Evolutionary conservation across 495 filamentous ascomycete species (phyloP).

Genomic region (Cenococcum geophilum): DNA sequence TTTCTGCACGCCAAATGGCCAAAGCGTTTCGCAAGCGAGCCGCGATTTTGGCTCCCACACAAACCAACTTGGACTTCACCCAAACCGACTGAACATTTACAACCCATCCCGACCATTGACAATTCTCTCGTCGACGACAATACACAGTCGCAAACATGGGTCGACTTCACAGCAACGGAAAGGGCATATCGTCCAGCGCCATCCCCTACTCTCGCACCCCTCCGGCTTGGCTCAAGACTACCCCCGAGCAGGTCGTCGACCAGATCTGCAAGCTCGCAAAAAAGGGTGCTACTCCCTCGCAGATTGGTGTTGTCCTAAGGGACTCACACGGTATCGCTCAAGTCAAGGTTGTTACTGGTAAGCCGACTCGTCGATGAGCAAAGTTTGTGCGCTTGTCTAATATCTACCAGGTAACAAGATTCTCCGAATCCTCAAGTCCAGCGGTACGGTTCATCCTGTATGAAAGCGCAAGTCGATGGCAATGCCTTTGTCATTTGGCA

Average conservation of each 20-base stretch:
- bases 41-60: background rate
- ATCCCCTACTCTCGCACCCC: constrained; percentile 92
- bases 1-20: background rate
- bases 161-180: constrained; percentile 98
- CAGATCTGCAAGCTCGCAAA: constrained; percentile 98
- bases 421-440: constrained; percentile 45
- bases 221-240: constrained; percentile 90
- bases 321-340: constrained; percentile 96
- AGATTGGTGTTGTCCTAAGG: constrained; percentile 97
- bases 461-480: constrained; percentile 31
- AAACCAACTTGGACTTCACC: background rate
- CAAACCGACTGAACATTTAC: background rate
- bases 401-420: constrained; percentile 84
- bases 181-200: constrained; percentile 92
- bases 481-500: constrained; percentile 7
- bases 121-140: too few relatives aligned
- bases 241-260: constrained; percentile 84
- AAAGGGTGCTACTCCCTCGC: constrained; percentile 93
- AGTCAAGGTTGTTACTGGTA: constrained; percentile 95
- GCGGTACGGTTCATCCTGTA: constrained; percentile 56
- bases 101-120: too few relatives aligned
- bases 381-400: background rate
- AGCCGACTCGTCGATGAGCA: constrained; percentile 28
- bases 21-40: background rate
- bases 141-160: constrained; percentile 54